Base-by-base conservation (phyloP, 768 basidiomycete species). In the Mycena belliarum region DNA sequence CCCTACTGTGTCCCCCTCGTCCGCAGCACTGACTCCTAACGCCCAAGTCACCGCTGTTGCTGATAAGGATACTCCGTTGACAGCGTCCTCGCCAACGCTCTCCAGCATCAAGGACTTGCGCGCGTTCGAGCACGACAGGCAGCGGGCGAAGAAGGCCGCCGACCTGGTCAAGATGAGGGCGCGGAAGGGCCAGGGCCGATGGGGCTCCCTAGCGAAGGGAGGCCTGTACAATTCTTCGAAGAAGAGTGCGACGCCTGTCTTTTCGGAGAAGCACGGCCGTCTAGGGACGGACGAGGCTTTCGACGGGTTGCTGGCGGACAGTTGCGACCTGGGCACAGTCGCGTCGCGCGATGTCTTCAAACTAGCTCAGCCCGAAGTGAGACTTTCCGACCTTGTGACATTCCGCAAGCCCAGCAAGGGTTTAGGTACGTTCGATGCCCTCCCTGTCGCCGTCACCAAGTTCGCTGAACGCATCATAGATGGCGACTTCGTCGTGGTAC, bases 401-500 rank as follows among this genome's bases (percentile, higher is more conserved):
- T 60, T 69, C 23, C 54, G 70, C 66, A 82, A 78, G 69, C 65
- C 72, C 42, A 75, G 75, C 44, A 78, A 77, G 69, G 66, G 60
- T 59, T 73, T 72, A 53, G 77, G 82, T 80, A 68, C 53, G 76
- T 67, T 56, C 56, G 16, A 38, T 44, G 26, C 35, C 52, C 45
- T 67, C 49, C 45, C 43, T n/a, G 29, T 47, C 20, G 33, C 59
- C n/a, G 28, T n/a, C 48, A n/a, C n/a, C 45, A 45, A 53, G 20
- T 16, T 23, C 26, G 20, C 35, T 49, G 38, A 45, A 32, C 49
- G 38, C 50, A n/a, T 44, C 24, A 44, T 46, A 78, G 83, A 76
- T 25, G 75, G 75, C 35, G 84, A 84, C 52, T 87, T 84, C 61
- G 84, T 86, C 70, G 66, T 85, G 24, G 70, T 87, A 12, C 83